Percentiles rank a stretch among this genome's conserved stretches.
These are phyloP conservation scores for Ophiostoma himal-ulmi DNA, from an alignment of 2,329 filamentous ascomycete species.

Conservation along the genomic window DNA sequence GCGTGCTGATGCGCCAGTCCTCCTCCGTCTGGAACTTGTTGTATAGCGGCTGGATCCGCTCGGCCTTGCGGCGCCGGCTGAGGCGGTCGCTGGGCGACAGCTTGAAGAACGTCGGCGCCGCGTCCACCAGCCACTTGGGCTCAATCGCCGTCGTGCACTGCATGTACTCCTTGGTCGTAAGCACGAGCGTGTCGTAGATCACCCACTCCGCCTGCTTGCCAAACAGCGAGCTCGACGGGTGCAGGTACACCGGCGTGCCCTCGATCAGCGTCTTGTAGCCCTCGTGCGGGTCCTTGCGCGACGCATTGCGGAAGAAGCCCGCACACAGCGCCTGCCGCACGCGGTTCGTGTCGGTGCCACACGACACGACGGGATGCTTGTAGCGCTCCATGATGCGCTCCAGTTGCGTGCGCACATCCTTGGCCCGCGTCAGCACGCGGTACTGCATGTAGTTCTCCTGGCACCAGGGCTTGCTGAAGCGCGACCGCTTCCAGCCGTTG, in stretches of 20 bases:
- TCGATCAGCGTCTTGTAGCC: conserved; percentile 98
- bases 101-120: conserved; percentile 98
- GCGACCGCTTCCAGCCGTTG: conserved; percentile 87
- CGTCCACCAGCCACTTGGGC: conserved; percentile 89
- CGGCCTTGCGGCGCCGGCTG: conserved; percentile 86
- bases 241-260: conserved; percentile 89
- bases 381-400: conserved; percentile 92
- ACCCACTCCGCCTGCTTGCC: conserved; percentile 96
- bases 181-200: conserved; percentile 82
- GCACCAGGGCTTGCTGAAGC: conserved; percentile 84
- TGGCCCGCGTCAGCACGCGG: conserved; percentile 77
- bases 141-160: conserved; percentile 89
- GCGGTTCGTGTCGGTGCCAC: conserved; percentile 78
- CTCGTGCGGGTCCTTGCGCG: conserved; percentile 90
- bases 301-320: conserved; percentile 93
- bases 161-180: conserved; percentile 98
- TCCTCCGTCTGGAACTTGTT: conserved; percentile 90
- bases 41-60: conserved; percentile 90
- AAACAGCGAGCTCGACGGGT: conserved; percentile 85
- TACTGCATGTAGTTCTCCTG: conserved; percentile 98
- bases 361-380: conserved; percentile 73
- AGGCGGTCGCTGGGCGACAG: conserved; percentile 81
- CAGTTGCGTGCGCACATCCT: conserved; percentile 88
- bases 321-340: conserved; percentile 84
- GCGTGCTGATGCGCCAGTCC: conserved; percentile 88